Evolutionary conservation across 179 eudicot genomes (phyloP).

Genomic region (Heliamphora pulchella): DNA sequence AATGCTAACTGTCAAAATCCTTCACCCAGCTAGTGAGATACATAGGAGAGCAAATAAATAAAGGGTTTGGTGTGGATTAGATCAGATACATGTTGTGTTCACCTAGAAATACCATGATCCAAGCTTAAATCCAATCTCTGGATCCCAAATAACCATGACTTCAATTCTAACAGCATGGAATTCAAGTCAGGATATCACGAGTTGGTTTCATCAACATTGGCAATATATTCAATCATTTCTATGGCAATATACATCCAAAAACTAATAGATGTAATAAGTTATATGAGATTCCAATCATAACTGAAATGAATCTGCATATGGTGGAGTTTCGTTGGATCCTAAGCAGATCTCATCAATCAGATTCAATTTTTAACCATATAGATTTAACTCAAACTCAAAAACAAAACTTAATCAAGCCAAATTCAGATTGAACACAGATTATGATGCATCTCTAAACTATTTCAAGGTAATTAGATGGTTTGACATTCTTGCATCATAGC

Average conservation of each 20-base stretch:
- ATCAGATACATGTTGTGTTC: not conserved
- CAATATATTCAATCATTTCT: not conserved
- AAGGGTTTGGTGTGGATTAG: no score
- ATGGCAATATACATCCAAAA: not conserved
- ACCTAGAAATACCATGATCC: not conserved
- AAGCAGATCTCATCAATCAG: constrained; percentile 3
- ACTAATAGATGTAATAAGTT: not conserved
- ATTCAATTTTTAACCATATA: not conserved
- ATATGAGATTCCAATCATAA: not conserved
- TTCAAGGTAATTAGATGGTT: not conserved
- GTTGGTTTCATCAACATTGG: not conserved
- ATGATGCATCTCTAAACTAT: not conserved
- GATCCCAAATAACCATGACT: not conserved
- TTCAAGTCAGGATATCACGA: not conserved
- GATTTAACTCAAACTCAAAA: not conserved
- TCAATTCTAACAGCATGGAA: not conserved
- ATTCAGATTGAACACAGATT: not conserved
- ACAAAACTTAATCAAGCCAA: not conserved
- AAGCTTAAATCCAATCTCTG: not conserved
- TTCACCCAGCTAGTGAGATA: constrained; percentile 1
- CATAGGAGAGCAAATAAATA: not conserved
- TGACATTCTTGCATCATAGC: constrained; percentile 1
- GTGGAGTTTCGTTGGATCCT: not conserved
- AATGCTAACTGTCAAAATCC: not conserved
- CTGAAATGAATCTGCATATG: not conserved